A percentile compares a stretch with the other conserved stretches of the same genome.
phyloP scores from a whole-genome alignment of 2,329 filamentous ascomycete genomes.

The Apiospora arundinis region DNA sequence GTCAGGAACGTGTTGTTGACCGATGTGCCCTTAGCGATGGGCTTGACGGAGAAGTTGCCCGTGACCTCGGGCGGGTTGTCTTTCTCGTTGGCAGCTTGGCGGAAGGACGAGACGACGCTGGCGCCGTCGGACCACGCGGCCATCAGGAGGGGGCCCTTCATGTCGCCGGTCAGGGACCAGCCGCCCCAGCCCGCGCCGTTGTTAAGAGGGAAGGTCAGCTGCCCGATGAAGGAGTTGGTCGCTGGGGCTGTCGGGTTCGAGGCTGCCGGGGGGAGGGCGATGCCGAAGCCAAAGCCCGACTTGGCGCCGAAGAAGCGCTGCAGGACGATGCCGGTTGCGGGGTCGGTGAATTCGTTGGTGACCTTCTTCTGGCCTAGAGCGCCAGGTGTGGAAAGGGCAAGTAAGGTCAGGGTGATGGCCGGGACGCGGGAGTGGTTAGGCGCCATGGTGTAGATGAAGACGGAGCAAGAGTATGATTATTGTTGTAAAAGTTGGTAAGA shows the following conservation, averaged over 20 bases:
- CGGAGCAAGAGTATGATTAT: background rate
- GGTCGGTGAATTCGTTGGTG: constrained; percentile 40
- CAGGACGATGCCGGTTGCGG: constrained; percentile 42
- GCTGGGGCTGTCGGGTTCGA: constrained; percentile 37
- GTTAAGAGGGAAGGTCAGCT: constrained; percentile 48
- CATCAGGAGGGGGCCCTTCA: constrained; percentile 52
- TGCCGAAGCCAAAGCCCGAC: constrained; percentile 48
- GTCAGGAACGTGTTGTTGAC: constrained; percentile 50
- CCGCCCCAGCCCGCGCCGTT: constrained; percentile 52
- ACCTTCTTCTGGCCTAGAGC: background rate
- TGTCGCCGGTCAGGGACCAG: constrained; percentile 50
- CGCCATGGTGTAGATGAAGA: background rate
- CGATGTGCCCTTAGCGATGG: constrained; percentile 49
- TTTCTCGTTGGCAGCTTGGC: constrained; percentile 50
- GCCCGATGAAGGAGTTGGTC: constrained; percentile 51
- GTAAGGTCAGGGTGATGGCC: background rate
- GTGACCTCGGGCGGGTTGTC: constrained; percentile 50
- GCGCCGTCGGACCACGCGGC: constrained; percentile 49
- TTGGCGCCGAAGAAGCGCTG: constrained; percentile 47
- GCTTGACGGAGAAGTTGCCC: constrained; percentile 46
- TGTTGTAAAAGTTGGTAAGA: background rate
- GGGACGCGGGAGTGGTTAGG: background rate
- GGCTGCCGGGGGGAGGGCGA: constrained; percentile 45
- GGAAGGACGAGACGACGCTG: constrained; percentile 49
- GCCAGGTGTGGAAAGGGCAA: background rate